Conservation (phyloP, 352 stramenopile species). For the Phytophthora syringae region DNA sequence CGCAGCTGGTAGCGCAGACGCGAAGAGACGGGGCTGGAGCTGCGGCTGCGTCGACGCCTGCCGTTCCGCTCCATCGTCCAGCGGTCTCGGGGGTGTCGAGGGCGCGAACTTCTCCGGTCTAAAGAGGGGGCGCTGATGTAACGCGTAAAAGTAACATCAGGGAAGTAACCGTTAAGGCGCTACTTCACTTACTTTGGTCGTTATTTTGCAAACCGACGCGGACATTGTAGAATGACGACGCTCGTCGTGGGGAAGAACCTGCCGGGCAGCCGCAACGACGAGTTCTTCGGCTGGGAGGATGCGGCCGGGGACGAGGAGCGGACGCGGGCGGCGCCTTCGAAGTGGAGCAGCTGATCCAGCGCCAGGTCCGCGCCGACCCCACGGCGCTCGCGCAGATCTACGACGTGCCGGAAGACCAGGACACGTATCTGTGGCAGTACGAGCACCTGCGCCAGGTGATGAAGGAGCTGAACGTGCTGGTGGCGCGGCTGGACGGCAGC, state of each 20-base stretch:
- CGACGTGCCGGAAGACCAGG: constrained; percentile 75
- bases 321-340: constrained; percentile 69
- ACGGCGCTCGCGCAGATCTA: constrained; percentile 71
- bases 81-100: neutral
- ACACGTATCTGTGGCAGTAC: constrained; percentile 89
- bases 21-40: constrained; percentile 46
- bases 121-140: constrained; percentile 15
- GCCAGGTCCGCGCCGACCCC: constrained; percentile 65
- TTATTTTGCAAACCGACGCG: constrained; percentile 8
- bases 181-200: neutral
- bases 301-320: constrained; percentile 16
- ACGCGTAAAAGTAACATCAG: too few relatives aligned
- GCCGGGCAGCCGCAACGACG: constrained; percentile 73
- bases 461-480: constrained; percentile 85
- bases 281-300: constrained; percentile 83
- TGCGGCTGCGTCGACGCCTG: constrained; percentile 34
- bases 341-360: constrained; percentile 82
- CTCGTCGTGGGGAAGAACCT: constrained; percentile 75
- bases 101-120: constrained; percentile 3
- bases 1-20: constrained; percentile 41
- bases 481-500: constrained; percentile 62
- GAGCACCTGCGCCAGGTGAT: constrained; percentile 86
- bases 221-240: constrained; percentile 36
- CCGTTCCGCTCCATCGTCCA: constrained; percentile 35
- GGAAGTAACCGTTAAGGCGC: neutral